A percentile compares a stretch with the other conserved stretches of the same genome.
These are phyloP conservation scores for Fusarium zealandicum DNA, from an alignment of 2,329 filamentous ascomycete genomes.

Conservation along the genomic window DNA sequence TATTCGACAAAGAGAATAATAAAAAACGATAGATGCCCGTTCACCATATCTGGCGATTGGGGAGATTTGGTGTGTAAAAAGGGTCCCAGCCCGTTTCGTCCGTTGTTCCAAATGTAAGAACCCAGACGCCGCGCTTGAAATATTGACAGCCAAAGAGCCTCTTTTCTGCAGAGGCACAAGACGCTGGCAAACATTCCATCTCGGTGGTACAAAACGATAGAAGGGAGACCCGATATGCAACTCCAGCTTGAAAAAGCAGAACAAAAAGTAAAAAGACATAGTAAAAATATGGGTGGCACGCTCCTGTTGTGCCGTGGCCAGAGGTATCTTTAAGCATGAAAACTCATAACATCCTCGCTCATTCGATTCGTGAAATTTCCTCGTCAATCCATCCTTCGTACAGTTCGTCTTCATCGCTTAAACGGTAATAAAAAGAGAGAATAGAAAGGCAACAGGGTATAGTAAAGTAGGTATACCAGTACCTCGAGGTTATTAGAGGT, in stretches of 20 bases:
- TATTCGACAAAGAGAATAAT: constrained; percentile 26
- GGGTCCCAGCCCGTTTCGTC: constrained; percentile 3
- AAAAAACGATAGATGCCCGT: constrained; percentile 21
- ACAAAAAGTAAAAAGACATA: constrained; percentile 25
- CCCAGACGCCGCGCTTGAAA: constrained; percentile 7
- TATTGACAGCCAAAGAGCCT: background rate
- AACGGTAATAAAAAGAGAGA: constrained; percentile 7
- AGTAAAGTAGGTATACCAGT: constrained; percentile 21
- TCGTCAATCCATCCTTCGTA: constrained; percentile 26
- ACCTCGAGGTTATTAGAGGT: constrained; percentile 22
- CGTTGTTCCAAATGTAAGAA: constrained; percentile 3
- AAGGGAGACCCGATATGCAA: constrained; percentile 6
- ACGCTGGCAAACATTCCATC: background rate
- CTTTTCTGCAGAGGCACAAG: constrained; percentile 16
- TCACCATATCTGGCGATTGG: constrained; percentile 20
- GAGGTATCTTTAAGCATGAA: constrained; percentile 25
- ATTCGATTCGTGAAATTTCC: constrained; percentile 16
- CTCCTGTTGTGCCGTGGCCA: constrained; percentile 9
- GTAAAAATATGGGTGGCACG: constrained; percentile 23
- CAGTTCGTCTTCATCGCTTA: constrained; percentile 23
- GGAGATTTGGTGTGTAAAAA: constrained; percentile 15
- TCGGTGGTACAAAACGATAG: background rate
- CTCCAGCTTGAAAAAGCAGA: background rate
- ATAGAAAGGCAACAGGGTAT: constrained; percentile 21
- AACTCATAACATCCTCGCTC: constrained; percentile 26